phyloP scores from a whole-genome alignment of 2,329 filamentous ascomycete species.

The Simplicillium sp. region DNA sequence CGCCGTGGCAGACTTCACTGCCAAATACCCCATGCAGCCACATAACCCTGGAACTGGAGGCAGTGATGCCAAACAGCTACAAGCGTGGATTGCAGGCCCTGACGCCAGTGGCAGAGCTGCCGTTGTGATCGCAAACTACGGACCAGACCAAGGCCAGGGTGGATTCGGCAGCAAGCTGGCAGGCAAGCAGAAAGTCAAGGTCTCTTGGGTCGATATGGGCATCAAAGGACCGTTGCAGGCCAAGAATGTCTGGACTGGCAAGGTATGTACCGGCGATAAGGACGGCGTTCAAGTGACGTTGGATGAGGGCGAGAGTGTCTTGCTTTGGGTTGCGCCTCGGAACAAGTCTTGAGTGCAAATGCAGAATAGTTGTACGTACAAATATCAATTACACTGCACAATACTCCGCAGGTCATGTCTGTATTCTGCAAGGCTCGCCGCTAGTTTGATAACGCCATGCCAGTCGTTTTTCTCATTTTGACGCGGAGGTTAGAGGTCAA shows the following conservation, averaged over 20 bases:
- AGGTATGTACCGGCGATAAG: neutral
- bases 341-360: neutral
- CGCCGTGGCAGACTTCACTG: slow-evolving; percentile 10
- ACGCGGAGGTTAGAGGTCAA: too few species aligned
- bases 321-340: slow-evolving; percentile 1
- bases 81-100: slow-evolving; percentile 12
- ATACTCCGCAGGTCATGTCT: too few species aligned
- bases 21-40: slow-evolving; percentile 10
- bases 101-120: slow-evolving; percentile 6
- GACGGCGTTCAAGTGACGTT: neutral
- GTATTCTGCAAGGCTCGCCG: too few species aligned
- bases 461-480: too few species aligned
- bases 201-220: slow-evolving; percentile 9
- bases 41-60: slow-evolving; percentile 10
- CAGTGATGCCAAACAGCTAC: slow-evolving; percentile 10
- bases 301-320: slow-evolving; percentile 3
- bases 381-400: too few species aligned
- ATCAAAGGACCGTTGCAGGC: slow-evolving; percentile 5
- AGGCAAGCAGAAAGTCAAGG: slow-evolving; percentile 6
- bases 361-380: too few species aligned
- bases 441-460: too few species aligned
- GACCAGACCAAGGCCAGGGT: slow-evolving; percentile 10
- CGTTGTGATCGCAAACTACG: slow-evolving; percentile 12
- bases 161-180: slow-evolving; percentile 6
- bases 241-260: slow-evolving; percentile 8